Conservation (phyloP, 257 asterid genomes). For the Leptodermis oblonga region DNA sequence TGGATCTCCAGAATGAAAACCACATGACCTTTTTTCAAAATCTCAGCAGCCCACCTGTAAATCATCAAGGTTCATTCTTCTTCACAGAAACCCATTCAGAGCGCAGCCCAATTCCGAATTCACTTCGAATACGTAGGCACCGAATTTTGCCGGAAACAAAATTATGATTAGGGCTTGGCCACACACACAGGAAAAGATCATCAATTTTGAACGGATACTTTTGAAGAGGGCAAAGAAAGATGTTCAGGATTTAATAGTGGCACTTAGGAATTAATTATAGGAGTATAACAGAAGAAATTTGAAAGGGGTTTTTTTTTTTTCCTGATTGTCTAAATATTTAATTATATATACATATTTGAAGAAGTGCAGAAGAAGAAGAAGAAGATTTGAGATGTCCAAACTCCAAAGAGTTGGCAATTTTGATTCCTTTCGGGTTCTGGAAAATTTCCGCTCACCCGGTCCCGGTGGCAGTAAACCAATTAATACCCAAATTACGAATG, state of each 20-base stretch:
- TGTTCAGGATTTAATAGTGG: background rate
- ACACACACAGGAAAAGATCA: background rate
- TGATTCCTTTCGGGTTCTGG: conserved; percentile 3
- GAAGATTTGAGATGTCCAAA: background rate
- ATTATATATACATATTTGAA: no score
- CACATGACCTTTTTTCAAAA: conserved; percentile 52
- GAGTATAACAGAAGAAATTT: background rate
- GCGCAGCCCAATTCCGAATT: background rate
- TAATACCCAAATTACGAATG: no score
- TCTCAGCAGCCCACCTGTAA: background rate
- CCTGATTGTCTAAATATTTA: no score
- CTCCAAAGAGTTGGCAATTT: conserved; percentile 5
- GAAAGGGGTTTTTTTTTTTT: background rate
- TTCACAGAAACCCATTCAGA: no score
- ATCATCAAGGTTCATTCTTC: conserved; percentile 10
- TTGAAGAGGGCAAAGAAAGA: no score
- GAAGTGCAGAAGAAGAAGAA: background rate
- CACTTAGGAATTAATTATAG: background rate
- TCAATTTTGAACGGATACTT: no score
- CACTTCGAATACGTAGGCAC: no score
- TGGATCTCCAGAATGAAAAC: conserved; percentile 94
- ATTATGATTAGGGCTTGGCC: background rate
- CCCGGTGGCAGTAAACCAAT: background rate
- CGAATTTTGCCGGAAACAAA: no score
- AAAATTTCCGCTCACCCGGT: background rate